Base-by-base conservation (phyloP, 352 stramenopile genomes). In the Pythium rishiriense region DNA sequence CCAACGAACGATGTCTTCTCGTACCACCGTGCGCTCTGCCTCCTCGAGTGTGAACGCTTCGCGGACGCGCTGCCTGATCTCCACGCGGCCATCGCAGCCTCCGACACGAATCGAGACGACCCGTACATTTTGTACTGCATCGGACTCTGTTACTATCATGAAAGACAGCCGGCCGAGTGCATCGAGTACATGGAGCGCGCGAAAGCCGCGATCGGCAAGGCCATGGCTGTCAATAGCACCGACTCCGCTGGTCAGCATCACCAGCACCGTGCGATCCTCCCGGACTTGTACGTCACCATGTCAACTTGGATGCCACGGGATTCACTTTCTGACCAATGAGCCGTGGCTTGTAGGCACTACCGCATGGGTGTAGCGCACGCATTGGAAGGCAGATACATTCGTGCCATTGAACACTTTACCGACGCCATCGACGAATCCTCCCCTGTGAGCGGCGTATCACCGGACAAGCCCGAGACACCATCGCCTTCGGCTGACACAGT, bases 361-460 rank as follows among this genome's bases (percentile, higher is more conserved):
- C 76, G 76, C 52, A 77, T 91, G 41, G 85, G 85, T 5, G 67
- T 95, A 31, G 81, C 79, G 10, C 69, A 78, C 21, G 85, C 85
- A 2, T 72, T 79, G 12, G 57, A 82, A 45, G 57, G 74, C 14
- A 51, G 72, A 6, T 76, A 86, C 62, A 90, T 89, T 45, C 50
- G 72, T 12, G 85, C 85, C n/a, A 76, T 93, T 17, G 81, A 92
- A 62, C 64, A 79, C 53, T 92, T 94, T 37, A 91, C 81, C 12
- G 72, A 41, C 33, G 75, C 75, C 1, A 55, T 75, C 8, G 67
- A 76, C 55, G 61, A 71, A 42, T 78, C 55, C 48, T 69, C 37
- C 2, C 9, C 7, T 43, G 37, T 2, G 19, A 2, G 37, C 9
- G 15, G 2, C 14, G n/a, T n/a, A n/a, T n/a, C n/a, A n/a, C n/a